phyloP scores from a whole-genome alignment of 257 asterid species.

The Phtheirospermum japonicum region DNA sequence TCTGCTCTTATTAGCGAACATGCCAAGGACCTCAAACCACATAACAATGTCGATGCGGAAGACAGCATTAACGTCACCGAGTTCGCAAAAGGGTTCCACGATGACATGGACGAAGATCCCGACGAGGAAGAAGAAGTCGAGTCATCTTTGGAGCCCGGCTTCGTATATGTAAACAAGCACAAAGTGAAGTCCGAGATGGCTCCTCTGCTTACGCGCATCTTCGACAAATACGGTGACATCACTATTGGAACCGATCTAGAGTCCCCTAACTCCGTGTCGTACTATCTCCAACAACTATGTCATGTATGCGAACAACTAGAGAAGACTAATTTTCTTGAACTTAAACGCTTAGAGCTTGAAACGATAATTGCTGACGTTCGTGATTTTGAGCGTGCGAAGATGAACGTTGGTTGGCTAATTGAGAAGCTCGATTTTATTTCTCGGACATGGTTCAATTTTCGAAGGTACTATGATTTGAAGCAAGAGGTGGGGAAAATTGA shows the following conservation, averaged over 20 bases:
- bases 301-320: conserved; percentile 3
- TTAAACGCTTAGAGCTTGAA: neutral
- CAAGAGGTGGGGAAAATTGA: neutral
- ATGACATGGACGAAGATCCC: too few relatives aligned
- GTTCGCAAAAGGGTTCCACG: too few relatives aligned
- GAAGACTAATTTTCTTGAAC: neutral
- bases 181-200: neutral
- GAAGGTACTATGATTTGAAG: neutral
- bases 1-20: too few relatives aligned
- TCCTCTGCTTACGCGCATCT: neutral
- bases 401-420: conserved; percentile 19
- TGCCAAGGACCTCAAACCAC: too few relatives aligned
- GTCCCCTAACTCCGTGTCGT: neutral
- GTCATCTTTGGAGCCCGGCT: too few relatives aligned
- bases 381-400: conserved; percentile 9
- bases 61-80: too few relatives aligned
- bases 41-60: too few relatives aligned
- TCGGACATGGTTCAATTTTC: neutral
- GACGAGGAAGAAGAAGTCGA: too few relatives aligned
- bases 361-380: conserved; percentile 5
- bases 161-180: too few relatives aligned
- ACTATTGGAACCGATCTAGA: neutral
- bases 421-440: neutral
- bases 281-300: conserved; percentile 14
- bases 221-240: neutral